Percentiles rank a stretch among this genome's conserved stretches.
Conservation (phyloP, 2,329 filamentous ascomycete genomes). For the Aspergillus bombycis region DNA sequence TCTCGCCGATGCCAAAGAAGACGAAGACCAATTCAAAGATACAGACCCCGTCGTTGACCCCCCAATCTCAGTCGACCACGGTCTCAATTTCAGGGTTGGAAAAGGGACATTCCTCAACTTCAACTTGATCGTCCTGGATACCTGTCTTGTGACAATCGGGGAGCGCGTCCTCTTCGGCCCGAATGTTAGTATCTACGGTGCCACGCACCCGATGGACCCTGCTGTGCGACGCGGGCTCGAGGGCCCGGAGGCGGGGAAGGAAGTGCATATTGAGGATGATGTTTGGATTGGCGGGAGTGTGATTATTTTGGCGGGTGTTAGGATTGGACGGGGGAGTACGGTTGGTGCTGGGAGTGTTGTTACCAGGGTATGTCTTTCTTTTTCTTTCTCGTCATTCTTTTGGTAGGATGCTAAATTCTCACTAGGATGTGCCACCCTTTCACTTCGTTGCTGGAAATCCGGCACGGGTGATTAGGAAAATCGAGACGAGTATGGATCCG, state of each 20-base stretch:
- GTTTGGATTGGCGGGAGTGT: constrained; percentile 55
- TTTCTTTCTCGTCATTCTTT: not conserved
- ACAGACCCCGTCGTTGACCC: constrained; percentile 61
- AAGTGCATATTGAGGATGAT: constrained; percentile 53
- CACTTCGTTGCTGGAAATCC: constrained; percentile 34
- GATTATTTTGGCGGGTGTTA: constrained; percentile 47
- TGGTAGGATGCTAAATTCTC: not conserved
- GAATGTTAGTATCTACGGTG: constrained; percentile 56
- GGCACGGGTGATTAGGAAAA: constrained; percentile 25
- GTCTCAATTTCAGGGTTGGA: constrained; percentile 66
- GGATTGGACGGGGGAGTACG: constrained; percentile 46
- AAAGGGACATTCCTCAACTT: constrained; percentile 51
- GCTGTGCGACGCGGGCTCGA: constrained; percentile 46
- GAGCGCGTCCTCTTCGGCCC: constrained; percentile 57
- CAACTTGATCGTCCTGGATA: constrained; percentile 60
- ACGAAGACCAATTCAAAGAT: constrained; percentile 27
- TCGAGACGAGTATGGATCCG: constrained; percentile 31
- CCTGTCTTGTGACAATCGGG: constrained; percentile 56
- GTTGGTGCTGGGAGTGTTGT: constrained; percentile 47
- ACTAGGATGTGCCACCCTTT: constrained; percentile 30
- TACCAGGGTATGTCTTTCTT: constrained; percentile 31
- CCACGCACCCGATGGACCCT: constrained; percentile 57
- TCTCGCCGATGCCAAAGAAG: constrained; percentile 21
- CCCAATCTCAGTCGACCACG: constrained; percentile 66
- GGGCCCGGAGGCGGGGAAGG: constrained; percentile 54